phyloP scores from a whole-genome alignment of 2,329 filamentous ascomycete species.

The Aspergillus bombycis region DNA sequence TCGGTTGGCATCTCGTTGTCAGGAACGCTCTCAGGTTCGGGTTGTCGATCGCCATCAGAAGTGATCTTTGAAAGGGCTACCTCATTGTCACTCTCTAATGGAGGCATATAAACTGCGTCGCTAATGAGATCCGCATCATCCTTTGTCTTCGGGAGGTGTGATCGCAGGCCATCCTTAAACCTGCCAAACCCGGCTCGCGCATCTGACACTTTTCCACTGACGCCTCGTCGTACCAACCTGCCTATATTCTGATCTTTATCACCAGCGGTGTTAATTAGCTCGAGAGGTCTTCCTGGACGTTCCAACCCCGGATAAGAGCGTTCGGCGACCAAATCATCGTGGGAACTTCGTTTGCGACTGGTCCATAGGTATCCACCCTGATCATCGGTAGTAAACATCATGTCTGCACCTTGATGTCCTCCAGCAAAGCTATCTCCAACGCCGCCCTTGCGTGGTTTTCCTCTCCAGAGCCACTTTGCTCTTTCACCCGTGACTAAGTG shows the following conservation, averaged over 20 bases:
- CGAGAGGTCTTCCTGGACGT: conserved; percentile 33
- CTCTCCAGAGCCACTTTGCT: conserved; percentile 92
- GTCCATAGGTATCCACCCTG: conserved; percentile 52
- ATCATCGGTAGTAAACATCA: conserved; percentile 50
- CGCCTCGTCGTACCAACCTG: conserved; percentile 74
- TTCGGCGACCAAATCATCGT: conserved; percentile 42
- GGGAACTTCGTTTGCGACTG: conserved; percentile 41
- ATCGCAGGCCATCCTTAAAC: conserved; percentile 73
- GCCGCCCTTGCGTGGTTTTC: conserved; percentile 73
- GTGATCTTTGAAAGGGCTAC: conserved; percentile 13
- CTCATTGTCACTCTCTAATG: conserved; percentile 35
- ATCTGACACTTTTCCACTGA: conserved; percentile 77
- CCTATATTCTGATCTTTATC: conserved; percentile 55
- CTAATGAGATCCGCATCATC: conserved; percentile 36
- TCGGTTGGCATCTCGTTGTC: conserved; percentile 22
- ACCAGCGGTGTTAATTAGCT: conserved; percentile 32
- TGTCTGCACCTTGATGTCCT: conserved; percentile 40
- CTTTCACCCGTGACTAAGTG: conserved; percentile 78
- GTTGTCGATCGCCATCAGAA: conserved; percentile 19
- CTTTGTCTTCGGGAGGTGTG: conserved; percentile 44
- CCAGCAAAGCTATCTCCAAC: conserved; percentile 34
- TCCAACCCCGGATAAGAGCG: conserved; percentile 35
- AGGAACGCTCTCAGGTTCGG: conserved; percentile 22
- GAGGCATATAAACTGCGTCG: conserved; percentile 32
- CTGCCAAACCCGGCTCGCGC: conserved; percentile 80